phyloP scores from a whole-genome alignment of 1,284 basidiomycete genomes.

The Marasmius sp. region DNA sequence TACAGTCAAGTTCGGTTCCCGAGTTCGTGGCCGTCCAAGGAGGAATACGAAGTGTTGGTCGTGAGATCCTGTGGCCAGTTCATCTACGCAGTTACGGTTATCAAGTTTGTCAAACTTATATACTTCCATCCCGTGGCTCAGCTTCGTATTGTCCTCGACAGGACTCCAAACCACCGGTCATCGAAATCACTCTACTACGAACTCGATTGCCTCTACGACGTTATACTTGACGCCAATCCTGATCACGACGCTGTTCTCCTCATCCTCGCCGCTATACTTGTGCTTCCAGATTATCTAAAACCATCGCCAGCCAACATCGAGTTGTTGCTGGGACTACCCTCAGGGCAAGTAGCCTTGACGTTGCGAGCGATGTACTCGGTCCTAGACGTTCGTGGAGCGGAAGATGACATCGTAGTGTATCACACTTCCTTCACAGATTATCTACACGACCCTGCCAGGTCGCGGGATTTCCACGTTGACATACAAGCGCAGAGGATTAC shows the following conservation, averaged over 20 bases:
- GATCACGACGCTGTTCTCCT: background rate
- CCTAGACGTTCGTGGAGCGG: background rate
- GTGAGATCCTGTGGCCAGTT: conserved; percentile 22
- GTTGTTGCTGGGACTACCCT: background rate
- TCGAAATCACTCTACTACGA: conserved; percentile 8
- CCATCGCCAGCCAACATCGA: background rate
- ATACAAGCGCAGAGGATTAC: too few relatives aligned
- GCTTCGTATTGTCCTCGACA: conserved; percentile 19
- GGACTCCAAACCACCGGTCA: background rate
- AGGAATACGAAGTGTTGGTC: conserved; percentile 18
- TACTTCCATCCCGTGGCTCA: conserved; percentile 21
- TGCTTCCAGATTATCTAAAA: too few relatives aligned
- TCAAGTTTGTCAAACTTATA: conserved; percentile 23
- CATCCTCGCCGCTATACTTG: background rate
- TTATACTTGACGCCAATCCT: background rate
- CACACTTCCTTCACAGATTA: background rate
- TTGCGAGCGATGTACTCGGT: conserved; percentile 1
- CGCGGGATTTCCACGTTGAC: background rate
- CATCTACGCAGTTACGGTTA: conserved; percentile 25
- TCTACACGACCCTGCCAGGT: background rate
- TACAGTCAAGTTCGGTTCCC: background rate
- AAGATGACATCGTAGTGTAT: background rate
- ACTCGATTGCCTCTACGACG: background rate
- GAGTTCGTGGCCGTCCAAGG: conserved; percentile 17
- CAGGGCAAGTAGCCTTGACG: background rate